These are phyloP conservation scores for Chytriomyces sp. DNA, from an alignment of 192 early-diverging fungal genomes.

Conservation along the genomic window DNA sequence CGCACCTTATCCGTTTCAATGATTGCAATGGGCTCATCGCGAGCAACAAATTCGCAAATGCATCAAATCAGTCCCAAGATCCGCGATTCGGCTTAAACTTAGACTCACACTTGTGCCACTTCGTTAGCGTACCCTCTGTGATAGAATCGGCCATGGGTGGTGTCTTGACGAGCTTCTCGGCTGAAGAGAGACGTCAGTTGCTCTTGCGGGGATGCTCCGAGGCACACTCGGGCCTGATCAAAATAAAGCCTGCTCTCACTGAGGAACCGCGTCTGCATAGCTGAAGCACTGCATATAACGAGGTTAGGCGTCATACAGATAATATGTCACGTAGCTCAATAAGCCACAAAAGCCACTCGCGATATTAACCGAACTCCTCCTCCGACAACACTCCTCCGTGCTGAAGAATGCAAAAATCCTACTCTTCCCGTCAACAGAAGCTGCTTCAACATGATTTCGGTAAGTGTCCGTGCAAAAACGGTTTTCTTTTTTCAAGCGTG, in stretches of 20 bases:
- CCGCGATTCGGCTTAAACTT: background rate
- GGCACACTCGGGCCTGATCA: background rate
- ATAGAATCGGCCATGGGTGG: conserved; percentile 99
- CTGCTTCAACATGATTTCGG: conserved; percentile 20
- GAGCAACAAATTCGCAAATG: conserved; percentile 77
- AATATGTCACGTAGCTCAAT: no score
- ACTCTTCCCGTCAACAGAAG: conserved; percentile 16
- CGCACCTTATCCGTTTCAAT: conserved; percentile 98
- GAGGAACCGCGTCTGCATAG: conserved; percentile 27
- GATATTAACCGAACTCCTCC: background rate
- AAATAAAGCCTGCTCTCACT: conserved; percentile 2
- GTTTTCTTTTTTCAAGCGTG: conserved; percentile 5
- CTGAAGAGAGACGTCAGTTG: conserved; percentile 34
- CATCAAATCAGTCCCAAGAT: background rate
- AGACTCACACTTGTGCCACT: conserved; percentile 87
- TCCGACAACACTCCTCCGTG: background rate
- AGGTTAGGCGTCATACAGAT: background rate
- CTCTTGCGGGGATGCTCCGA: background rate
- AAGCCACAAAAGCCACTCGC: background rate
- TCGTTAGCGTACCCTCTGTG: conserved; percentile 94
- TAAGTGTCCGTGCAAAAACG: background rate
- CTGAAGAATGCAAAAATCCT: background rate
- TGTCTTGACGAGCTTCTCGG: conserved; percentile 87
- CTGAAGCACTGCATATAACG: background rate
- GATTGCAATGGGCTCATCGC: conserved; percentile 95